phyloP scores from a whole-genome alignment of 768 basidiomycete species.

The Boletus reticulatus region DNA sequence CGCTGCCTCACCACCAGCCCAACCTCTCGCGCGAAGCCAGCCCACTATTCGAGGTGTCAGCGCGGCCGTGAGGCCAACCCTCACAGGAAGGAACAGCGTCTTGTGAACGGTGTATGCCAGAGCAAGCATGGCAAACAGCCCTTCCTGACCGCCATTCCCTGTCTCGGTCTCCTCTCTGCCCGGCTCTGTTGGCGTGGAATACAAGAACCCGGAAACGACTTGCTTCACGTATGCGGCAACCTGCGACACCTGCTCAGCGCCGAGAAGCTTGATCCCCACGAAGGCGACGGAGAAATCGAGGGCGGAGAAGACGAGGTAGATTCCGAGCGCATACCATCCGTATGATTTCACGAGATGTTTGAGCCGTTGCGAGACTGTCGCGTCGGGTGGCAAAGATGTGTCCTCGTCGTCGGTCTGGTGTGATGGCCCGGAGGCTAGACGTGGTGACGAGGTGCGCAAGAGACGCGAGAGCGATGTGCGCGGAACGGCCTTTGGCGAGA shows the following conservation, averaged over 20 bases:
- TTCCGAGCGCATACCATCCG: slow-evolving; percentile 93
- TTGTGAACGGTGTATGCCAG: slow-evolving; percentile 97
- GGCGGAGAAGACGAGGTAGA: slow-evolving; percentile 72
- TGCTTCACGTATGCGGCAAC: slow-evolving; percentile 59
- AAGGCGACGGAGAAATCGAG: slow-evolving; percentile 88
- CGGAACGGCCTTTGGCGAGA: not conserved
- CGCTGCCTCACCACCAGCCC: slow-evolving; percentile 74
- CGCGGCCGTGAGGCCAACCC: slow-evolving; percentile 85
- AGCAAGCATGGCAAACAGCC: slow-evolving; percentile 88
- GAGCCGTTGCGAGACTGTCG: slow-evolving; percentile 65
- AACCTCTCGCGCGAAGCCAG: slow-evolving; percentile 79
- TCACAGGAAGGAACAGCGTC: slow-evolving; percentile 83
- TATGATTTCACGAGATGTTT: slow-evolving; percentile 87
- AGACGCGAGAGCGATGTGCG: slow-evolving; percentile 35
- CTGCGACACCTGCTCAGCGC: slow-evolving; percentile 84
- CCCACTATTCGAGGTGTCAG: slow-evolving; percentile 83
- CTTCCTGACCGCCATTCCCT: slow-evolving; percentile 52
- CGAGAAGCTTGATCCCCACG: slow-evolving; percentile 78
- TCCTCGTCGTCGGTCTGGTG: slow-evolving; percentile 3
- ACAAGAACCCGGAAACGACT: slow-evolving; percentile 42
- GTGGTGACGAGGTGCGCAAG: slow-evolving; percentile 49
- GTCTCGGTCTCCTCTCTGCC: slow-evolving; percentile 63
- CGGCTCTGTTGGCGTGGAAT: slow-evolving; percentile 59
- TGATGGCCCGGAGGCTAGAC: slow-evolving; percentile 37
- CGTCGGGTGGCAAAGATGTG: slow-evolving; percentile 41